Percentiles rank a stretch among this genome's conserved stretches.
Conservation (phyloP, 2,329 filamentous ascomycete species). For the Myotisia sp. region DNA sequence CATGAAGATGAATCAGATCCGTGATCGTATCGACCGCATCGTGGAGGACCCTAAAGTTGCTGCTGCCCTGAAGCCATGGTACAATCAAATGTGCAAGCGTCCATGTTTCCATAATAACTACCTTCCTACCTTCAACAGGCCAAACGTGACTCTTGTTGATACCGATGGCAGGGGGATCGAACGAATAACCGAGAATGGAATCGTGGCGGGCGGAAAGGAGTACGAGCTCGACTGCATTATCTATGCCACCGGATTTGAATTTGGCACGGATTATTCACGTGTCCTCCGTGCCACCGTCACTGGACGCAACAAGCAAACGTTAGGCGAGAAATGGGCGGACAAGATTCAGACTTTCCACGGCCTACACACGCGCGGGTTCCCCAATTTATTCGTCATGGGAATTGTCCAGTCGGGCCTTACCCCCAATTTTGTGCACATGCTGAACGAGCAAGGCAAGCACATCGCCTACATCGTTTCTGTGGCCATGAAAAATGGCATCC, state of each 20-base stretch:
- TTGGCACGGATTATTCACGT: constrained; percentile 14
- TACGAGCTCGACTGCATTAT: constrained; percentile 37
- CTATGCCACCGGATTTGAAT: constrained; percentile 35
- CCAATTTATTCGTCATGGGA: constrained; percentile 41
- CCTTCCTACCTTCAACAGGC: constrained; percentile 39
- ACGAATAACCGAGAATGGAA: constrained; percentile 31
- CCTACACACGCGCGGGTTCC: constrained; percentile 35
- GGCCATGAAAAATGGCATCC: not conserved
- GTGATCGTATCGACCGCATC: constrained; percentile 33
- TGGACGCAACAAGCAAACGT: constrained; percentile 32
- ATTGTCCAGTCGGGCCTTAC: constrained; percentile 26
- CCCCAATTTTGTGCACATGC: constrained; percentile 5
- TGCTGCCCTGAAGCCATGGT: constrained; percentile 41
- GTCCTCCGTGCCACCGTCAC: constrained; percentile 24
- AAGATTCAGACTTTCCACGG: constrained; percentile 42
- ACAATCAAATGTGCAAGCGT: constrained; percentile 49
- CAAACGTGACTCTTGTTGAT: constrained; percentile 47
- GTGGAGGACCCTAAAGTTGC: constrained; percentile 41
- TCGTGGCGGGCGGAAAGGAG: constrained; percentile 36
- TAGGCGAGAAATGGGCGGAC: constrained; percentile 35
- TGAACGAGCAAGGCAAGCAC: constrained; percentile 6
- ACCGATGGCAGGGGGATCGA: constrained; percentile 42
- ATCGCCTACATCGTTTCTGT: constrained; percentile 6
- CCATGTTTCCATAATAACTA: constrained; percentile 44
- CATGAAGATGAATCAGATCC: constrained; percentile 17